These are phyloP conservation scores for Prunus mongolica DNA, from an alignment of 306 rosid species.

Conservation along the genomic window DNA sequence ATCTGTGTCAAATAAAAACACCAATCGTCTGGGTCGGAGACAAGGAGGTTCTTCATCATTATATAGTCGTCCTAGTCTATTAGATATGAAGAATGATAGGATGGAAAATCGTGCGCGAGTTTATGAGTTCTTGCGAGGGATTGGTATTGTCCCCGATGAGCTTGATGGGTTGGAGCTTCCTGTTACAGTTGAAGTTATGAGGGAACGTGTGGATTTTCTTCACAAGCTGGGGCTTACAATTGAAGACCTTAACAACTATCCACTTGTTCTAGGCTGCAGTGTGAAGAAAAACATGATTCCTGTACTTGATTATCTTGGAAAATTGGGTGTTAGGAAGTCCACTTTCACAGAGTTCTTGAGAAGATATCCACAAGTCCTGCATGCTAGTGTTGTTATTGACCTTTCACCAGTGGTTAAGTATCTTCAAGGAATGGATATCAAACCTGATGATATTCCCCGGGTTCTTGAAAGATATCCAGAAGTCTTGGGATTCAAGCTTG, in stretches of 20 bases:
- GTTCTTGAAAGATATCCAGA: conserved; percentile 94
- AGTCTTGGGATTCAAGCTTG: conserved; percentile 87
- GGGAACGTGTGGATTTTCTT: conserved; percentile 91
- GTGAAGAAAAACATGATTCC: conserved; percentile 98
- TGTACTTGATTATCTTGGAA: conserved; percentile 96
- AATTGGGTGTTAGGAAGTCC: conserved; percentile 86
- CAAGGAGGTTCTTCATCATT: conserved; percentile 49
- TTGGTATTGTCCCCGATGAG: conserved; percentile 92
- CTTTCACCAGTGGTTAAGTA: conserved; percentile 81
- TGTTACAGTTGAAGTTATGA: conserved; percentile 86
- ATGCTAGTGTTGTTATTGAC: conserved; percentile 93
- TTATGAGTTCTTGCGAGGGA: conserved; percentile 65
- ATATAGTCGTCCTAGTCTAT: conserved; percentile 75
- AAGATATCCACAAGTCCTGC: conserved; percentile 94
- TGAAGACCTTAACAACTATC: conserved; percentile 86
- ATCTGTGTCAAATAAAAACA: conserved; percentile 25
- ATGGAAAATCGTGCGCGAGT: conserved; percentile 53
- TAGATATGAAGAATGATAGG: conserved; percentile 70
- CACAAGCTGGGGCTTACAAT: conserved; percentile 74
- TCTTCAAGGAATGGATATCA: conserved; percentile 97
- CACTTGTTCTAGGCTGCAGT: conserved; percentile 94
- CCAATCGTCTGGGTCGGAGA: conserved; percentile 34
- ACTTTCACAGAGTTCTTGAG: conserved; percentile 70
- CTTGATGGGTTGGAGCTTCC: conserved; percentile 99
- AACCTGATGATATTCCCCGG: conserved; percentile 60